Base-by-base conservation (phyloP, 441 rosid species). In the Populus hybrid region DNA sequence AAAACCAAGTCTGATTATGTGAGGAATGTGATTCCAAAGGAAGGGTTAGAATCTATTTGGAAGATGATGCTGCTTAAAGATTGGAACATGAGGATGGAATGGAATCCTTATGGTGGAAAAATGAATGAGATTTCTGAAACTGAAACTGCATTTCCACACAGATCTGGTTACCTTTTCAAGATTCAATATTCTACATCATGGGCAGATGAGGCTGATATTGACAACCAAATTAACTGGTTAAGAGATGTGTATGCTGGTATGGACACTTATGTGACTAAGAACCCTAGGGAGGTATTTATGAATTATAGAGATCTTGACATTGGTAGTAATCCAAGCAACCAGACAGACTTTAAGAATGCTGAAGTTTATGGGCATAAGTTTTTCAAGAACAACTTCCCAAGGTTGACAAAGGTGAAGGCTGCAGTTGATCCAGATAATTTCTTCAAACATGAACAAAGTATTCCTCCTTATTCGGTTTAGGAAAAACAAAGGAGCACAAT, bases 51-150 rank as follows among this genome's bases (percentile, higher is more conserved):
- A 5, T 73, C 74, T 2, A 30, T 89, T 3, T 88, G 83, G 81
- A 84, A 83, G 6, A 64, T 74, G 66, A 64, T 84, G 30, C 82
- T 82, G 30, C 30, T 28, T 0, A 77, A 80, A 38, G 81, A 75
- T 6, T 90, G 88, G 21, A 84, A 84, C 38, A 77, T 78, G 0
- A 88, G 88, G 0, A 50, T 90, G 30, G 85, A 81, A 21, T 87
- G 85, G 77, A 86, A 83, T 66, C 90, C 93, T 5, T 91, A 83
- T 8, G 95, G 95, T 2, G 95, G 91, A 5, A 87, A 12, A 74
- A 91, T 91, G 90, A 81, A 78, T 57, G 80, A 86, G 71, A 81
- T 89, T 46, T 32, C 84, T 0, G 88, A 84, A 6, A 23, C 77
- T 0, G 84, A 73, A 67, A 86, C 85, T 30, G 83, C 93, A 18